These are phyloP conservation scores for Epichloe bromicola DNA, from an alignment of 2,329 filamentous ascomycete genomes.

Conservation along the genomic window DNA sequence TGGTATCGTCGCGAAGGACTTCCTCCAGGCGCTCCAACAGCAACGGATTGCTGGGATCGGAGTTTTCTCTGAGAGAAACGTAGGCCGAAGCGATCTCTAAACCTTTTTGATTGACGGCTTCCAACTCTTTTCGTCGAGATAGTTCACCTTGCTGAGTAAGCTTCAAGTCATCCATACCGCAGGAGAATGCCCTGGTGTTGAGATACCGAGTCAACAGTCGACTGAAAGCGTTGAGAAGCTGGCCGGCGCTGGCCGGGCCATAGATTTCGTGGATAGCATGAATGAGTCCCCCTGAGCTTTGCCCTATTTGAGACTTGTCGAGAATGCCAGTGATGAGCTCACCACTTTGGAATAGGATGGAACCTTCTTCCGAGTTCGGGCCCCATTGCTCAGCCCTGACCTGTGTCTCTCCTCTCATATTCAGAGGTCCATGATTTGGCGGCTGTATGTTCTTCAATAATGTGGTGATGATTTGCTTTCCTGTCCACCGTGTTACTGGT, in stretches of 20 bases:
- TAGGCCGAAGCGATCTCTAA: slow-evolving; percentile 74
- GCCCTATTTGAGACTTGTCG: slow-evolving; percentile 91
- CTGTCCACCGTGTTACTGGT: slow-evolving; percentile 76
- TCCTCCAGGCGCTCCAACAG: slow-evolving; percentile 72
- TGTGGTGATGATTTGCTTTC: slow-evolving; percentile 89
- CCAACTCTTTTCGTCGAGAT: slow-evolving; percentile 54
- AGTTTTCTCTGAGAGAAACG: slow-evolving; percentile 63
- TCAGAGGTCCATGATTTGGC: slow-evolving; percentile 59
- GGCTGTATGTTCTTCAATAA: slow-evolving; percentile 88
- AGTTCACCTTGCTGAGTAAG: slow-evolving; percentile 70
- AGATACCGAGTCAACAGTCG: slow-evolving; percentile 79
- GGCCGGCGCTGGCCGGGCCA: slow-evolving; percentile 74
- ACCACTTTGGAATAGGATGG: slow-evolving; percentile 72
- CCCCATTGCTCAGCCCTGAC: slow-evolving; percentile 75
- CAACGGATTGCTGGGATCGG: slow-evolving; percentile 52
- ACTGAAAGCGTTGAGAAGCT: slow-evolving; percentile 77
- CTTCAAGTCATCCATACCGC: slow-evolving; percentile 89
- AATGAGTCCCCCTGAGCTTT: slow-evolving; percentile 78
- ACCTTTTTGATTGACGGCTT: slow-evolving; percentile 55
- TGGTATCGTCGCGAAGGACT: slow-evolving; percentile 78
- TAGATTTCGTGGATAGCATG: slow-evolving; percentile 91
- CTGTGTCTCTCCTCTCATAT: slow-evolving; percentile 65
- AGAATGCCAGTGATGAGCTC: slow-evolving; percentile 83
- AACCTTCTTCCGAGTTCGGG: slow-evolving; percentile 59
- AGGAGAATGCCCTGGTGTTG: slow-evolving; percentile 90